Evolutionary conservation across 306 rosid species (phyloP).

Genomic region (Vigna angularis): DNA sequence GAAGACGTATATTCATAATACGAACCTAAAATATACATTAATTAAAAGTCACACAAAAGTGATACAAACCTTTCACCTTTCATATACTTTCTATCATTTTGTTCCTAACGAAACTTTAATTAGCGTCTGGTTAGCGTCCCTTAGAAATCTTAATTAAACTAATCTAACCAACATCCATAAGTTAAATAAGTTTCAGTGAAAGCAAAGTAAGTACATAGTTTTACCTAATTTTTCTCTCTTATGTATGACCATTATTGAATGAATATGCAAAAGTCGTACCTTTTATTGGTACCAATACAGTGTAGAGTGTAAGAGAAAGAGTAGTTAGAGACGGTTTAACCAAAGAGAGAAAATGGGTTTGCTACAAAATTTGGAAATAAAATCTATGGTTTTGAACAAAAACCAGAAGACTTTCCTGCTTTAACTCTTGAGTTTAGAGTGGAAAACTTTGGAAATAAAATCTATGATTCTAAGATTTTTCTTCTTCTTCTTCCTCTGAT

Average conservation of each 20-base stretch:
- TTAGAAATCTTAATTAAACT: too few relatives aligned
- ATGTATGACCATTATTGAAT: not conserved
- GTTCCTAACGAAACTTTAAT: too few relatives aligned
- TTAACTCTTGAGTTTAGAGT: slow-evolving; percentile 17
- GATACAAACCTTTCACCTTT: too few relatives aligned
- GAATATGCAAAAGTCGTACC: not conserved
- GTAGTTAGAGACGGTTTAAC: slow-evolving; percentile 68
- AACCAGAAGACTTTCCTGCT: not conserved
- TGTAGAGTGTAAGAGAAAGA: slow-evolving; percentile 33
- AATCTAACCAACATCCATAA: not conserved
- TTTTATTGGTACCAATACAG: slow-evolving; percentile 30
- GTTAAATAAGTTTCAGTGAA: not conserved
- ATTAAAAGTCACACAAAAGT: too few relatives aligned
- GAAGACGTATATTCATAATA: too few relatives aligned
- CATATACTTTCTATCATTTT: too few relatives aligned
- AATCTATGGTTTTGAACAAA: slow-evolving; percentile 18
- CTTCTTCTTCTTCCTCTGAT: not conserved
- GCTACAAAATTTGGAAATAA: slow-evolving; percentile 33
- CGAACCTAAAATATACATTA: too few relatives aligned
- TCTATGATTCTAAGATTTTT: not conserved
- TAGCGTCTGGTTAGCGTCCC: too few relatives aligned
- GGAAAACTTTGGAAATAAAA: slow-evolving; percentile 36
- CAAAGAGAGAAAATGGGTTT: slow-evolving; percentile 54
- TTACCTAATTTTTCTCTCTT: slow-evolving; percentile 13
- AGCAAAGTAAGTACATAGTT: slow-evolving; percentile 18